Conservation (phyloP, 371 early-diverging fungal genomes). For the Dinochytrium kinnereticum region DNA sequence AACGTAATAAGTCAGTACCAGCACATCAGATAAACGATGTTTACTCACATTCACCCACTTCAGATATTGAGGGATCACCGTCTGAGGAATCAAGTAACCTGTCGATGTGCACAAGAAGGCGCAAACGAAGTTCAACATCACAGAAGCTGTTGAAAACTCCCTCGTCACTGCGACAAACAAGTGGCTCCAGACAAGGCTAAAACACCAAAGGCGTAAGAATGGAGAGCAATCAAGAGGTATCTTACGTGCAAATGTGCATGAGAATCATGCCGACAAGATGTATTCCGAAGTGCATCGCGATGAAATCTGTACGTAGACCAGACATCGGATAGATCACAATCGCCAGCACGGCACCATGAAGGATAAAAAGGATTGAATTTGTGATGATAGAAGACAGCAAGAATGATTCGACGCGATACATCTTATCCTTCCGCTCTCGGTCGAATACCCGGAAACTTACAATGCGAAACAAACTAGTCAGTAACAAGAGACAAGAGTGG, state of each 20-base stretch:
- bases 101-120: slow-evolving; percentile 44
- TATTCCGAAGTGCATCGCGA: slow-evolving; percentile 36
- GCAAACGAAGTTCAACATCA: slow-evolving; percentile 16
- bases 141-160: slow-evolving; percentile 51
- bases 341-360: slow-evolving; percentile 37
- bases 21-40: no score
- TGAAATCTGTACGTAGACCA: slow-evolving; percentile 44
- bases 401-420: slow-evolving; percentile 50
- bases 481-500: neutral
- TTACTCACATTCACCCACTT: slow-evolving; percentile 34
- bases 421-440: slow-evolving; percentile 49
- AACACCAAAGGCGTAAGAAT: neutral
- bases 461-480: neutral
- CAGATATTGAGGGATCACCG: slow-evolving; percentile 46
- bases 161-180: slow-evolving; percentile 43
- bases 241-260: slow-evolving; percentile 42
- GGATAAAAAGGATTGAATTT: slow-evolving; percentile 36
- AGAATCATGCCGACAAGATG: slow-evolving; percentile 33
- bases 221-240: neutral
- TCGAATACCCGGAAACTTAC: slow-evolving; percentile 50
- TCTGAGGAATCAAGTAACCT: slow-evolving; percentile 44
- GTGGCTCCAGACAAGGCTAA: slow-evolving; percentile 37
- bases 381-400: slow-evolving; percentile 42
- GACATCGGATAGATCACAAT: slow-evolving; percentile 49
- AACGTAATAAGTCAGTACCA: neutral